phyloP scores from a whole-genome alignment of 768 basidiomycete genomes.

The Cystofilobasidium ferigula region DNA sequence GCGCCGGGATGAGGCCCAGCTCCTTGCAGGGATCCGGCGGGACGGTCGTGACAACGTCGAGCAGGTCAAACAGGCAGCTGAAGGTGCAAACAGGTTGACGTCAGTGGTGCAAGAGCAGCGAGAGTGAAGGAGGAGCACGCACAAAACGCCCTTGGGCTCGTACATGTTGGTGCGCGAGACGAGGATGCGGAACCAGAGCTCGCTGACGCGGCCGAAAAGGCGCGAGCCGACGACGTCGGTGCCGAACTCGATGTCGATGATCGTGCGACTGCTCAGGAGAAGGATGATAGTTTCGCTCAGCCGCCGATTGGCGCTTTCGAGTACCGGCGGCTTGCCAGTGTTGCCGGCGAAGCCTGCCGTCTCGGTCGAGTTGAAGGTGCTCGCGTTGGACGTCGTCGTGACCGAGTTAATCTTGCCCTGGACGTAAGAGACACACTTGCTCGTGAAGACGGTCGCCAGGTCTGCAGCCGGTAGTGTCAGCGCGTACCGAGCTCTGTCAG shows the following conservation, averaged over 20 bases:
- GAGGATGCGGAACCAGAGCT: slow-evolving; percentile 38
- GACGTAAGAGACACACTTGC: slow-evolving; percentile 42
- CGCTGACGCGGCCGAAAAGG: slow-evolving; percentile 39
- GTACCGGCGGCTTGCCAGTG: slow-evolving; percentile 42
- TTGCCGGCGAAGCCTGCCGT: slow-evolving; percentile 39
- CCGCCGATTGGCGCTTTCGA: slow-evolving; percentile 43
- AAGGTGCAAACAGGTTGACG: no score
- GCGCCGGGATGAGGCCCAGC: slow-evolving; percentile 27
- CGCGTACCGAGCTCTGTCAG: neutral
- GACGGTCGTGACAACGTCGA: slow-evolving; percentile 41
- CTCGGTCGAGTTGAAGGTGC: slow-evolving; percentile 40
- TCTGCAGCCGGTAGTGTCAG: slow-evolving; percentile 18
- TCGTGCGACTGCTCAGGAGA: slow-evolving; percentile 33
- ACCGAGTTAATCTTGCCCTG: slow-evolving; percentile 43
- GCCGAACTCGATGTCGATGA: slow-evolving; percentile 30
- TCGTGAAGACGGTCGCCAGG: slow-evolving; percentile 41
- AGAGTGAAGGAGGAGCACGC: neutral
- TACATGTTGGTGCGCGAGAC: slow-evolving; percentile 41
- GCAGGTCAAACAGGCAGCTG: slow-evolving; percentile 39
- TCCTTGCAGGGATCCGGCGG: slow-evolving; percentile 28
- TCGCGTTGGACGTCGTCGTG: slow-evolving; percentile 38
- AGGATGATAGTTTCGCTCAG: slow-evolving; percentile 41
- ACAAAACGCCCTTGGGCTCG: slow-evolving; percentile 42
- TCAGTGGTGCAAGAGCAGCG: neutral
- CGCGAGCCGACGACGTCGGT: slow-evolving; percentile 30